Base-by-base conservation (phyloP, 805 yeast genomes). In the Metschnikowia drakensbergensis region DNA sequence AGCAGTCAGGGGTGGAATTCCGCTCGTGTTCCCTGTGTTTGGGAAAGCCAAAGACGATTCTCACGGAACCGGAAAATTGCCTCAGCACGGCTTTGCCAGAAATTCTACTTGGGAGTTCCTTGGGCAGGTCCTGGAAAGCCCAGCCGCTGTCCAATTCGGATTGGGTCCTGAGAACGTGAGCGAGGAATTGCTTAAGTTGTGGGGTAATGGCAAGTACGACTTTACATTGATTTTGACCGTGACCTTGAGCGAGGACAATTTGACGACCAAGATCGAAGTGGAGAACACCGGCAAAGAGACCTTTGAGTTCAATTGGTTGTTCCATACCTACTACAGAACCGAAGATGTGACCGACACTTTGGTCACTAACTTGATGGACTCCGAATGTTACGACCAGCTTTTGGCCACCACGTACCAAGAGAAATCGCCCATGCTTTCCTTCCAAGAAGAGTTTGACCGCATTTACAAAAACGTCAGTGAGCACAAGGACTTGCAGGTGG, bases 1-100 rank as follows among this genome's bases (percentile, higher is more conserved):
- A 62, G 95, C 99, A 1, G 97, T 94, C 17, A 81, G 99, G 65
- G 99, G 99, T 55, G 99, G 99, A 45, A 88, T 94, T 46, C 99
- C 99, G 9, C 72, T 94, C 25, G 98, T 92, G 6, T 94, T 94
- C 77, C 99, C 99, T 2, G 88, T 85, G 1, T 87, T 87, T 60
- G 98, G 99, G 51, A 90, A 83, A 54, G 72, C 75, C 10, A 73
- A 75, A 30, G 74, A 78, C 6, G 76, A 72, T 48, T 26, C 47
- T 7, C 75, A 70, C 49, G 86, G 87, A 3, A 80, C 90, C 35
- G 75, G 72, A 45, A 65, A 77, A 32, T 77, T 94, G 54, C 97
- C 97, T 17, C 98, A 94, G 71, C 99, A 94, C 64, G 99, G 99
- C 1, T 87, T 94, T 71, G 99, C 96, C 17, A 79, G 99, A 67